phyloP scores from a whole-genome alignment of 2,329 filamentous ascomycete genomes.

The Aspergillus sp. region DNA sequence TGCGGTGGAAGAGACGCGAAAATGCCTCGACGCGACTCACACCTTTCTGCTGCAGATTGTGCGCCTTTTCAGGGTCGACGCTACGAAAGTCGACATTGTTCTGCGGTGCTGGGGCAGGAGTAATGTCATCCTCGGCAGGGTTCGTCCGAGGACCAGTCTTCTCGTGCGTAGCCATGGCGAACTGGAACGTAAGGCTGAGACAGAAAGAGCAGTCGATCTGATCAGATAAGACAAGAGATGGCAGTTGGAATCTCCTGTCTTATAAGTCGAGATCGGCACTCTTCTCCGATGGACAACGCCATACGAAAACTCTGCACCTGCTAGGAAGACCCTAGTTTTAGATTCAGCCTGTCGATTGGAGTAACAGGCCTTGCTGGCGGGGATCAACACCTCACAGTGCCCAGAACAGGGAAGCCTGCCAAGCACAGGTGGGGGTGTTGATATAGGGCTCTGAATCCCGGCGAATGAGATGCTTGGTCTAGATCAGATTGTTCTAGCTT shows the following conservation, averaged over 20 bases:
- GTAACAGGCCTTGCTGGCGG: neutral
- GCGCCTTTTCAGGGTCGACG: neutral
- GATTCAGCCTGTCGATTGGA: neutral
- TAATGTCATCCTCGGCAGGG: neutral
- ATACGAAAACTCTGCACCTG: neutral
- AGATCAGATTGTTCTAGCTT: neutral
- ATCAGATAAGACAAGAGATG: too few relatives aligned
- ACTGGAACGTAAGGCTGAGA: neutral
- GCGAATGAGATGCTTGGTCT: neutral
- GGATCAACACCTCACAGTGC: neutral
- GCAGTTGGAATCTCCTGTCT: neutral
- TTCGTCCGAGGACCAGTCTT: neutral
- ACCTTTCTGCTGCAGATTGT: neutral
- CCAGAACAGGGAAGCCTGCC: neutral
- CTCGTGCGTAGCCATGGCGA: neutral
- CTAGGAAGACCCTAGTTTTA: neutral
- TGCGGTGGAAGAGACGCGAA: neutral
- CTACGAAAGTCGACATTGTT: neutral
- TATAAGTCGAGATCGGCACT: neutral
- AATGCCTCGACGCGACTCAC: neutral
- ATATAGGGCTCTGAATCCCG: neutral
- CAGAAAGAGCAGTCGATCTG: neutral
- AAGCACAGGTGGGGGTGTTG: neutral
- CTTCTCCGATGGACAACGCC: neutral
- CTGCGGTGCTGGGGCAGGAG: neutral